Base-by-base conservation (phyloP, 2,329 filamentous ascomycete genomes). In the Diaporthe citri region DNA sequence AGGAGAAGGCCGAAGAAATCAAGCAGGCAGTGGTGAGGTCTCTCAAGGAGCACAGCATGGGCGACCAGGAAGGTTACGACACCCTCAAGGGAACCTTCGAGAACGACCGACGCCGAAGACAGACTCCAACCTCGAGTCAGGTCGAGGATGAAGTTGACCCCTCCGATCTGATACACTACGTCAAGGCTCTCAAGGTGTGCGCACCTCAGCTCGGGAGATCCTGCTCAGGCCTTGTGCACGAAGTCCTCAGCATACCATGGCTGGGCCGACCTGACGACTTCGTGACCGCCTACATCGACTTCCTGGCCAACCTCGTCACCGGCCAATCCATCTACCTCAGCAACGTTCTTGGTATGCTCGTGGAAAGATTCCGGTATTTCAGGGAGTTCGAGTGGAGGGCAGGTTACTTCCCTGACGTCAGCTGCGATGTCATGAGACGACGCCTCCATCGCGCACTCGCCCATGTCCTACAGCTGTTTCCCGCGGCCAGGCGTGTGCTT, bases 291-390 rank as follows among this genome's bases (percentile, higher is more conserved):
- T 95, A 94, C 81, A 88, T 89, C 73, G 88, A 92, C 79, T 93
- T 95, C 78, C 84, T 95, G 34, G 90, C 90, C 25, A 91, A 92
- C 51, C 86, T 99, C 60, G 91, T 95, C 71, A 97, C 94, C 76
- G 93, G 95, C 0, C 95, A 98, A 80, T 93, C 94, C 59, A 92
- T 91, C 20, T 97, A 95, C 83, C 90, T 97, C 46, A 89, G 88
- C 31, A 88, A 91, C 28, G 92, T 97, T 52, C 88, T 98, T 74
- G 89, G 91, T 74, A 96, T 95, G 91, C 89, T 98, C 75, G 92
- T 97, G 73, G 90, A 92, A 76, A 93, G 95, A 82, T 94, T 99
- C 80, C 88, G 90, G 74, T 90, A 86, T 69, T 86, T 84, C 48
- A 84, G 85, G 69, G 79, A 85, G 25, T 85, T 86, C 2, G 81